Base-by-base conservation (phyloP, 2,329 filamentous ascomycete genomes). In the Diplodia mutila region DNA sequence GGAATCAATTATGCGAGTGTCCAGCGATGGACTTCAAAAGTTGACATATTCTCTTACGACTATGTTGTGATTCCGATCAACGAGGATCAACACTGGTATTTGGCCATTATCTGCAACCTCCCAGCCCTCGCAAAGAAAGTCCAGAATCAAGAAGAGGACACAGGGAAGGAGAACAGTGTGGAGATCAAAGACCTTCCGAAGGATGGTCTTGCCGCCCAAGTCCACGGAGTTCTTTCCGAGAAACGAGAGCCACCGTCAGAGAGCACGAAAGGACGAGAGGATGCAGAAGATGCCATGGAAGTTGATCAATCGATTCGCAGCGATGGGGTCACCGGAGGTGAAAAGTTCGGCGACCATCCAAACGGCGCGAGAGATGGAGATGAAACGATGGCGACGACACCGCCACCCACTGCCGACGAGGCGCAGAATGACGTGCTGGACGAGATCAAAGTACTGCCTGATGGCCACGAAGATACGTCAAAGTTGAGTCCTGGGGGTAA, bases 1-100 rank as follows among this genome's bases (percentile, higher is more conserved):
- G 80, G 78, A 0, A 91, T 97, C 79, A 93, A 97, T 73, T 97
- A 97, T 75, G 87, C 91, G 29, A 90, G 89, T 4, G 94, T 99
- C 67, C 89, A 90, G 76, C 87, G 88, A 52, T 99, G 95, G 95
- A 98, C 95, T 0, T 85, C 90, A 39, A 92, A 89, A 72, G 85
- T 94, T 25, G 92, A 99, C 75, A 80, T 99, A 9, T 92, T 98
- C 74, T 86, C 85, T 6, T 93, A 92, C 72, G 92, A 97, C 75
- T 97, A 94, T 76, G 89, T 98, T 68, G 85, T 98, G 12, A 91
- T 99, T 7, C 95, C 95, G 0, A 92, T 99, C 76, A 96, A 97
- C 73, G 91, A 97, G 75, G 84, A 88, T 71, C 81, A 84, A 1
- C 95, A 99, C 78, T 99, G 96, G 95, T 98, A 95, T 79, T 83